Conservation (phyloP, 2,329 filamentous ascomycete genomes). For the Neophaeococcomyces aloes region DNA sequence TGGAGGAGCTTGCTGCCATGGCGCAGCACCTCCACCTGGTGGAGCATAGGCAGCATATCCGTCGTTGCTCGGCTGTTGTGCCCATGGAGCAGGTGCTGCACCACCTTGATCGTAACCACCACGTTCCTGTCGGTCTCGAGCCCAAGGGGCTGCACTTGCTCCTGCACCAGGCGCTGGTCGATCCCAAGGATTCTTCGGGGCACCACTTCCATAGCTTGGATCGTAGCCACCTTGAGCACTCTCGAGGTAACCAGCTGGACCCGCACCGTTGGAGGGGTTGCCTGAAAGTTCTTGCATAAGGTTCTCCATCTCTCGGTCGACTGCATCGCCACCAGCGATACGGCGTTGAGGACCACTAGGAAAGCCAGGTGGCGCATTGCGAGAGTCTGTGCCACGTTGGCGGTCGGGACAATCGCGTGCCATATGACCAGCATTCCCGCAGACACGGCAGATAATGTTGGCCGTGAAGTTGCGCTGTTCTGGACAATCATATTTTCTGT, state of each 20-base stretch:
- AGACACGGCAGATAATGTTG: constrained; percentile 97
- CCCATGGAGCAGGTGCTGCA: constrained; percentile 62
- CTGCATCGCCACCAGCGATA: constrained; percentile 68
- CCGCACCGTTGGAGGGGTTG: constrained; percentile 48
- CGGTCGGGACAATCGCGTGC: constrained; percentile 93
- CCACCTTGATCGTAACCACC: constrained; percentile 34
- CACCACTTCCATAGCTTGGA: constrained; percentile 35
- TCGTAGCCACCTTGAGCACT: constrained; percentile 60
- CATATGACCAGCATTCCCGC: constrained; percentile 97
- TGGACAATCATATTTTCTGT: constrained; percentile 97
- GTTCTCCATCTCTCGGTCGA: constrained; percentile 94
- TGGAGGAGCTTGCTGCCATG: constrained; percentile 46
- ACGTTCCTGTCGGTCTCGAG: constrained; percentile 56
- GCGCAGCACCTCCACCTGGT: constrained; percentile 37
- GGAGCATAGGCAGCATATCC: constrained; percentile 38
- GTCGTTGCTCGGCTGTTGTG: constrained; percentile 33
- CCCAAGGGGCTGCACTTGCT: constrained; percentile 72
- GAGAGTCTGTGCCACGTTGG: constrained; percentile 82
- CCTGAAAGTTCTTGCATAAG: constrained; percentile 96
- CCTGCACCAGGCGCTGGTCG: constrained; percentile 56
- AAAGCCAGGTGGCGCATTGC: constrained; percentile 55
- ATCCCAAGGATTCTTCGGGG: constrained; percentile 67
- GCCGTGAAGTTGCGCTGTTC: constrained; percentile 98
- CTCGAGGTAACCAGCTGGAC: constrained; percentile 70
- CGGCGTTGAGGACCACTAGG: constrained; percentile 48